A percentile compares a stretch with the other conserved stretches of the same genome.
Evolutionary conservation across 2,329 filamentous ascomycete species (phyloP).

Genomic region (Fusarium globosum): DNA sequence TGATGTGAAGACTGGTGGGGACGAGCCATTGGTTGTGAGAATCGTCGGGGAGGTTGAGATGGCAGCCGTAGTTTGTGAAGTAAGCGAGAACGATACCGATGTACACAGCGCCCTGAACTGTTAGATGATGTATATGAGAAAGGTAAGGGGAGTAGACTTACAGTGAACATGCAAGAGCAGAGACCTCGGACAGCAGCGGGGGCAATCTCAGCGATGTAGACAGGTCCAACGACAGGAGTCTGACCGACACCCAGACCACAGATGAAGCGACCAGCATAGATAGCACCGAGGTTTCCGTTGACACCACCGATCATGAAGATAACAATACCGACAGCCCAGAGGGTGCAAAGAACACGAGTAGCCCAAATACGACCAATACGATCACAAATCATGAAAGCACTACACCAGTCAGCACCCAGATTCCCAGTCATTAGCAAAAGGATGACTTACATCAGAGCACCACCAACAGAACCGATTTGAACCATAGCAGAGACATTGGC

Average conservation of each 20-base stretch:
- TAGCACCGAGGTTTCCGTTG: constrained; percentile 64
- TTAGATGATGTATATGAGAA: background rate
- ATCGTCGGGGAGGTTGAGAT: constrained; percentile 60
- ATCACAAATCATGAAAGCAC: constrained; percentile 69
- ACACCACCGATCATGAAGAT: constrained; percentile 66
- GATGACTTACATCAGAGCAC: constrained; percentile 66
- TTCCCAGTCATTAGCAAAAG: background rate
- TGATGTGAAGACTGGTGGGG: constrained; percentile 80
- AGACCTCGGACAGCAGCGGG: constrained; percentile 77
- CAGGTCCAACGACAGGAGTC: constrained; percentile 74
- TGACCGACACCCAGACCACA: constrained; percentile 74
- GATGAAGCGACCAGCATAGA: constrained; percentile 75
- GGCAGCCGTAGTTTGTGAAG: constrained; percentile 75
- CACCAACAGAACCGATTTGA: constrained; percentile 79
- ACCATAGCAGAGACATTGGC: constrained; percentile 86
- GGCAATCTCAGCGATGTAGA: constrained; percentile 79
- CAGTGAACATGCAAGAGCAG: constrained; percentile 69
- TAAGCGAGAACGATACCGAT: constrained; percentile 83
- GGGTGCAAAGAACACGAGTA: constrained; percentile 65
- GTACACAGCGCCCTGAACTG: constrained; percentile 66
- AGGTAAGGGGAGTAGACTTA: background rate
- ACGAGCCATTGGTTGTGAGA: constrained; percentile 68
- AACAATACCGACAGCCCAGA: constrained; percentile 69
- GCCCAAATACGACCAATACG: constrained; percentile 72
- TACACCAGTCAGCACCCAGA: constrained; percentile 39